Evolutionary conservation across 2,329 filamentous ascomycete genomes (phyloP).

Genomic region (Blastomyces emzantsi): DNA sequence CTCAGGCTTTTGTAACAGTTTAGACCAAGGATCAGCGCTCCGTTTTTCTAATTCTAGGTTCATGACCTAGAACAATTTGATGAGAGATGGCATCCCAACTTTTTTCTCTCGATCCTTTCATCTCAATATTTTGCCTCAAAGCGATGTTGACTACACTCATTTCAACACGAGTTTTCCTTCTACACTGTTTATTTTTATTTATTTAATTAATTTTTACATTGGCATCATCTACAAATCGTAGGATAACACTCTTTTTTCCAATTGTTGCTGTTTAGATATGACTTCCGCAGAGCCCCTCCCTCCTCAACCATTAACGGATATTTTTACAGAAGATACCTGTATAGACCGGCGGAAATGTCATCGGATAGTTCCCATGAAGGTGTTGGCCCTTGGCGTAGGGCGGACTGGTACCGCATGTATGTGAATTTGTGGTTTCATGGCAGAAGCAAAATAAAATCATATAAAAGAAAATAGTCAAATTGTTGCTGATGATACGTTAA

Average conservation of each 20-base stretch:
- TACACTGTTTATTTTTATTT: neutral
- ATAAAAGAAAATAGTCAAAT: slow-evolving; percentile 5
- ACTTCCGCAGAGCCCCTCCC: slow-evolving; percentile 27
- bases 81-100: neutral
- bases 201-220: neutral
- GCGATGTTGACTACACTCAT: neutral
- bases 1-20: neutral
- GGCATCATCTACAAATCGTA: neutral
- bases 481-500: slow-evolving; percentile 9
- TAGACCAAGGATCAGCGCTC: neutral
- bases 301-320: slow-evolving; percentile 35
- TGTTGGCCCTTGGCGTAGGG: slow-evolving; percentile 60
- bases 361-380: slow-evolving; percentile 61
- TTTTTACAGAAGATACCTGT: slow-evolving; percentile 57
- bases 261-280: neutral
- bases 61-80: neutral
- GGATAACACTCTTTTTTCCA: neutral
- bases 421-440: slow-evolving; percentile 20
- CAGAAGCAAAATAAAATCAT: neutral
- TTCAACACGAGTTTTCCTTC: neutral
- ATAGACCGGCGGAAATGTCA: slow-evolving; percentile 58
- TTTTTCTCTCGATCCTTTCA: neutral
- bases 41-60: neutral
- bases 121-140: neutral
- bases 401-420: slow-evolving; percentile 62